Conservation (phyloP, 805 yeast genomes). For the Nakazawaea sp. region DNA sequence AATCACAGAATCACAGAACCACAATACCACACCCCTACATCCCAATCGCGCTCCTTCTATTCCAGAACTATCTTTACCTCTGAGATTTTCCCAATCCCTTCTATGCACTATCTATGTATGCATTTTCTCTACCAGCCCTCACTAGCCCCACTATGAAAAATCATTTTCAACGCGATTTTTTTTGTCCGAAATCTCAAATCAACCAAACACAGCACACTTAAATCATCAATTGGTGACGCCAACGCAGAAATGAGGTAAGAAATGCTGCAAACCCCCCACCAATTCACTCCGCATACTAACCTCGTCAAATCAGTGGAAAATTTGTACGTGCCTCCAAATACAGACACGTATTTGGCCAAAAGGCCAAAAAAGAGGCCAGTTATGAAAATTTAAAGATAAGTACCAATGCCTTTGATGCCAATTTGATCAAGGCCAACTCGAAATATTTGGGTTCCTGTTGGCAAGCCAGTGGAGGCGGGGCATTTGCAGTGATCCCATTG, state of each 20-base stretch:
- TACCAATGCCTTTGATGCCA: constrained; percentile 95
- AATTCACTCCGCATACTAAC: not conserved
- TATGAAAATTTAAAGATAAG: constrained; percentile 74
- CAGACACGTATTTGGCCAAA: constrained; percentile 94
- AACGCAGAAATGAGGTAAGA: constrained; percentile 23
- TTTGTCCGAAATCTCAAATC: too few species aligned
- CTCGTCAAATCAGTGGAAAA: constrained; percentile 47
- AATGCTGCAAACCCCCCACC: not conserved
- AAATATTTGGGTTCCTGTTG: constrained; percentile 82
- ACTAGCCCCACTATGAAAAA: too few species aligned
- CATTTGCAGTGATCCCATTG: constrained; percentile 89
- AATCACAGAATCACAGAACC: too few species aligned
- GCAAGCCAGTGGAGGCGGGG: constrained; percentile 97
- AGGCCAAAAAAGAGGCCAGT: constrained; percentile 62
- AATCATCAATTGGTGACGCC: too few species aligned
- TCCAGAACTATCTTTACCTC: too few species aligned
- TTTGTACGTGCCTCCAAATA: constrained; percentile 96
- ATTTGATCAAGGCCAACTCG: constrained; percentile 81
- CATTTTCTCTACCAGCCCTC: too few species aligned
- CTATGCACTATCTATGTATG: too few species aligned
- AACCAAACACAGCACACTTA: too few species aligned
- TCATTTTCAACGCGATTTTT: too few species aligned
- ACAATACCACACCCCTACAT: too few species aligned
- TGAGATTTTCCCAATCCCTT: too few species aligned
- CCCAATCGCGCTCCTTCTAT: too few species aligned